A percentile compares a stretch with the other conserved stretches of the same genome.
Conservation (phyloP, 306 rosid genomes). For the Psophocarpus tetragonolobus region DNA sequence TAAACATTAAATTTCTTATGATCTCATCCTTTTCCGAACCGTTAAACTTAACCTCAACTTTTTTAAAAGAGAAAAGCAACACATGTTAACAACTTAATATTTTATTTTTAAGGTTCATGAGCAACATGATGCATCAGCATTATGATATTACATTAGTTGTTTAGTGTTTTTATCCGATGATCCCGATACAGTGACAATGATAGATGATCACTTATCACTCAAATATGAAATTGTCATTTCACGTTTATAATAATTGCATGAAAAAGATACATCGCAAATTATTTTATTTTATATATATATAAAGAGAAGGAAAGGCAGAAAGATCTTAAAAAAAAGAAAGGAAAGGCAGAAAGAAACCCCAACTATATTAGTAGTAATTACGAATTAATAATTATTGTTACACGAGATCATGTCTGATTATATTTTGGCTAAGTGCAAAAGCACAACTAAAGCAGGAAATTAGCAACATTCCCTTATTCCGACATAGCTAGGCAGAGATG, state of each 20-base stretch:
- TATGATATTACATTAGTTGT: neutral
- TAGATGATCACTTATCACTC: constrained; percentile 15
- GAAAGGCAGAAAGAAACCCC: neutral
- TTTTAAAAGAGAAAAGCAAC: too few relatives aligned
- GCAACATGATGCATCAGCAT: constrained; percentile 26
- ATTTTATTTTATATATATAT: neutral
- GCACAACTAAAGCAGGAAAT: constrained; percentile 13
- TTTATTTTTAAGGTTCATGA: neutral
- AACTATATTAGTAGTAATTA: neutral
- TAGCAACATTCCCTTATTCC: constrained; percentile 30
- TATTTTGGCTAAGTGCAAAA: constrained; percentile 10
- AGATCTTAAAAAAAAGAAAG: too few relatives aligned
- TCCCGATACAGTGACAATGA: constrained; percentile 26
- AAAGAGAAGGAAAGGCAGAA: neutral
- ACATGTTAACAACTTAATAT: neutral
- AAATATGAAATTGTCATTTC: neutral
- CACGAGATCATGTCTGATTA: neutral
- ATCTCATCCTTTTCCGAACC: neutral
- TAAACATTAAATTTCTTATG: neutral
- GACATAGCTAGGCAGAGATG: constrained; percentile 34
- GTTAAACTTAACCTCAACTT: neutral
- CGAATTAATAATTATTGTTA: neutral
- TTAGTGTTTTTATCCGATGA: constrained; percentile 10
- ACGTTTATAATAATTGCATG: neutral
- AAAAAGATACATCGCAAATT: neutral